These are phyloP conservation scores for Bimuria novae-zelandiae DNA, from an alignment of 2,329 filamentous ascomycete species.

Conservation along the genomic window DNA sequence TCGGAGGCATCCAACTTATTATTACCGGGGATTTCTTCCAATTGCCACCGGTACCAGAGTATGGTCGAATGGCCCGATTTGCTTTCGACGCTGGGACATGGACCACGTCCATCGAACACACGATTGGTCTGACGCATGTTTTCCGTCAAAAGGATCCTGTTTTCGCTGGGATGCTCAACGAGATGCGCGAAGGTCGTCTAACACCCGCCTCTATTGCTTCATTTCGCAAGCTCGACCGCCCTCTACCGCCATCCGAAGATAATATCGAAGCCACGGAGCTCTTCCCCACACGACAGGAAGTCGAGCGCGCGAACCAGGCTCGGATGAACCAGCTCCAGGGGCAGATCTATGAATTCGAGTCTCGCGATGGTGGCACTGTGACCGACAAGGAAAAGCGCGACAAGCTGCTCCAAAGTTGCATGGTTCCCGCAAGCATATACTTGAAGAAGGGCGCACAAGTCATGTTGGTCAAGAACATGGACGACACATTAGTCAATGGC, in stretches of 20 bases:
- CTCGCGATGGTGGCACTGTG: slow-evolving; percentile 72
- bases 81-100: slow-evolving; percentile 92
- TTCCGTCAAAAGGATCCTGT: slow-evolving; percentile 92
- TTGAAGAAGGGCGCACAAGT: slow-evolving; percentile 94
- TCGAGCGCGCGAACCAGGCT: slow-evolving; percentile 80
- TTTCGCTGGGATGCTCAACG: slow-evolving; percentile 95
- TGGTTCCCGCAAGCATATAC: slow-evolving; percentile 80
- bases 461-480: slow-evolving; percentile 99
- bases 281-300: slow-evolving; percentile 88
- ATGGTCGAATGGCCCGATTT: slow-evolving; percentile 76
- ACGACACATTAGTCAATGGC: slow-evolving; percentile 91
- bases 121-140: slow-evolving; percentile 91
- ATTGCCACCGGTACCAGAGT: slow-evolving; percentile 87
- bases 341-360: slow-evolving; percentile 68
- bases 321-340: slow-evolving; percentile 76
- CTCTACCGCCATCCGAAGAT: slow-evolving; percentile 64
- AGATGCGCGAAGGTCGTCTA: slow-evolving; percentile 90
- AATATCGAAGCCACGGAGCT: slow-evolving; percentile 88
- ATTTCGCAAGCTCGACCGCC: slow-evolving; percentile 75
- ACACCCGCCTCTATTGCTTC: slow-evolving; percentile 73
- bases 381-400: slow-evolving; percentile 71
- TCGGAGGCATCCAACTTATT: slow-evolving; percentile 93
- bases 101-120: slow-evolving; percentile 91
- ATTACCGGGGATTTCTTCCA: slow-evolving; percentile 99
- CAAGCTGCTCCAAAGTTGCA: slow-evolving; percentile 83